These are phyloP conservation scores for Symbiodinium natans DNA, from an alignment of 73 alveolate genomes.

Conservation along the genomic window DNA sequence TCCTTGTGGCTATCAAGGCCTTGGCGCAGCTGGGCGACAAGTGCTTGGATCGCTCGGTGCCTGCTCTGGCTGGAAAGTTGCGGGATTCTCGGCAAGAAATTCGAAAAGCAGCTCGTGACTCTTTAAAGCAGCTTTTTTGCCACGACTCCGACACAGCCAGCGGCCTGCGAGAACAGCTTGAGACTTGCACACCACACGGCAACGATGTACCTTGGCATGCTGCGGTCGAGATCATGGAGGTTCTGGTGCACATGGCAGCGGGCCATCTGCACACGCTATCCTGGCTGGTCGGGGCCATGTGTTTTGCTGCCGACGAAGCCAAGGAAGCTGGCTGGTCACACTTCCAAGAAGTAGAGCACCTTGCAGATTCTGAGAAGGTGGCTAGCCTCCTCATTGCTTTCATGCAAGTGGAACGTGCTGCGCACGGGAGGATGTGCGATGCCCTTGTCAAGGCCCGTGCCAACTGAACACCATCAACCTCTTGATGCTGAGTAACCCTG, in stretches of 20 bases:
- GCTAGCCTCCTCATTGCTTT: background rate
- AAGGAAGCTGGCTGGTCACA: background rate
- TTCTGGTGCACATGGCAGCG: background rate
- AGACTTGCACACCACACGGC: background rate
- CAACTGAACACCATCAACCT: background rate
- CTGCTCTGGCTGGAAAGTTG: background rate
- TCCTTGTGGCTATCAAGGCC: background rate
- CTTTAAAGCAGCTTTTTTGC: background rate
- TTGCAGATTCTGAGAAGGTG: background rate
- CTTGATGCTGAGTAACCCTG: too few relatives aligned
- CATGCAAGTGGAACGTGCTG: background rate
- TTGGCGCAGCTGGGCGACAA: background rate
- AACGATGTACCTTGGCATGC: background rate
- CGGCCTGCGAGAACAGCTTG: background rate
- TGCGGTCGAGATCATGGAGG: background rate
- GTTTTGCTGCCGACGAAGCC: background rate
- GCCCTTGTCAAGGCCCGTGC: background rate
- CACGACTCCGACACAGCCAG: background rate
- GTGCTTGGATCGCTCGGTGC: background rate
- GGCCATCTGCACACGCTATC: background rate
- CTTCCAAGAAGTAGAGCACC: background rate
- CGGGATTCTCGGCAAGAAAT: background rate
- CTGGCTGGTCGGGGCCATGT: background rate
- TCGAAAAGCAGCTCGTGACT: background rate
- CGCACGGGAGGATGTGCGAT: background rate